Evolutionary conservation across 1,139 yeast species (phyloP), one percentile per base, ranked within the genome.

Genomic region (Arxiozyma slooffiae): DNA sequence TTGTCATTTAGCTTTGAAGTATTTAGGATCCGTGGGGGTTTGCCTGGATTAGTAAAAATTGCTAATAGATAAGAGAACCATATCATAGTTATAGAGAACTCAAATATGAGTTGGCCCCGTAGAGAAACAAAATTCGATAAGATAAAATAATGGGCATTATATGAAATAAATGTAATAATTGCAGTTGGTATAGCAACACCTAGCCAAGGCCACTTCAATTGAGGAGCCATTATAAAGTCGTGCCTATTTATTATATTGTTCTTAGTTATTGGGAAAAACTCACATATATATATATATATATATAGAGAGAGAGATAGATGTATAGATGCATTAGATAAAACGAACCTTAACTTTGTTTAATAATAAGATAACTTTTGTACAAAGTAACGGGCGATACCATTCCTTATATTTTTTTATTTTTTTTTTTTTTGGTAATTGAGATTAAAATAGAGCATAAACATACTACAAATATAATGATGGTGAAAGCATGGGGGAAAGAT

Each of bases 21-120:
- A 6, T 30, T 30, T 30, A n/a, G 14, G 11, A 30, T 79, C 42
- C 62, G 60, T 0, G 80, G 77, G 0, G 89, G 82, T 2, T 71
- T 62, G 0, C 94, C 94, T 0, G 95, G 85, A 4, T 70, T 67
- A 14, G 71, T 73, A 23, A 60, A 57, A 1, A 85, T 77, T 1
- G 95, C 94, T 43, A 80, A 59, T 45, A 67, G 64, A 60, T 86
- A 86, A 0, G 86, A 79, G 0, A 86, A 44, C 95, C 96, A 89
- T 7, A 84, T 71, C 78, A 81, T 73, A 1, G 73, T 58, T 1
- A 82, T 63, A 22, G 74, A 70, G 4, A 72, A 50, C 59, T 83
- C 77, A 62, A 77, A 81, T 61, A 71, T 61, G 0, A 75, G 44
- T 58, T 81, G 86, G 38, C 72, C 66, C 1, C 56, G 48, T 0